A percentile compares a stretch with the other conserved stretches of the same genome.
These are phyloP conservation scores for Taphrina flavorubra DNA, from an alignment of 1,139 yeast species.

Conservation along the genomic window DNA sequence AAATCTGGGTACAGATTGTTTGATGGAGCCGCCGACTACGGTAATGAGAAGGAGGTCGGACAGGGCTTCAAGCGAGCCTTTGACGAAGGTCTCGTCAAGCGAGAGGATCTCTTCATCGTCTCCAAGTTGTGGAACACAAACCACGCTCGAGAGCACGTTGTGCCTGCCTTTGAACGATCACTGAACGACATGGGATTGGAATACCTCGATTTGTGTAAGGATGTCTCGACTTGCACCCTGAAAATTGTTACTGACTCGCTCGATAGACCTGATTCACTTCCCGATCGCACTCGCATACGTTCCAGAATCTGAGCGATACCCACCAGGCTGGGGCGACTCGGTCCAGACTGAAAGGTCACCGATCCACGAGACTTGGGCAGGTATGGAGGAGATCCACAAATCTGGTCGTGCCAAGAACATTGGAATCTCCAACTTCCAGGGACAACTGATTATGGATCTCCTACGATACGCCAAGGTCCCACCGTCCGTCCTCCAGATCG, in stretches of 20 bases:
- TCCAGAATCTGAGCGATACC: slow-evolving; percentile 70
- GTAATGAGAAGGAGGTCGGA: slow-evolving; percentile 61
- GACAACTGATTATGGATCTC: slow-evolving; percentile 75
- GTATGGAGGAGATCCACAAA: slow-evolving; percentile 71
- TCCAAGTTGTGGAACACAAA: slow-evolving; percentile 58
- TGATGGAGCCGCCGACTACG: slow-evolving; percentile 63
- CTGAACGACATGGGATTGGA: slow-evolving; percentile 64
- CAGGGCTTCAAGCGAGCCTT: slow-evolving; percentile 61
- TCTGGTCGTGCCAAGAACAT: slow-evolving; percentile 59
- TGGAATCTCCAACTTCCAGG: slow-evolving; percentile 84
- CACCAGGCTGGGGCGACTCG: slow-evolving; percentile 57
- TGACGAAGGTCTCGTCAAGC: slow-evolving; percentile 55
- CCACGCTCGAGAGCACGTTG: slow-evolving; percentile 61
- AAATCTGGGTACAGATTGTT: slow-evolving; percentile 56
- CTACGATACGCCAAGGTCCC: slow-evolving; percentile 71
- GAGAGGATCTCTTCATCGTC: slow-evolving; percentile 55
- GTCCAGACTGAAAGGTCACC: slow-evolving; percentile 58
- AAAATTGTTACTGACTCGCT: background rate
- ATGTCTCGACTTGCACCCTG: slow-evolving; percentile 36
- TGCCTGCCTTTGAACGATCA: slow-evolving; percentile 56
- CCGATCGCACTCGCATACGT: slow-evolving; percentile 61
- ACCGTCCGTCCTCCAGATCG: slow-evolving; percentile 86
- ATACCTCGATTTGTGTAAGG: slow-evolving; percentile 61
- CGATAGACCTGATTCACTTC: slow-evolving; percentile 61
- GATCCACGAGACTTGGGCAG: slow-evolving; percentile 62